Conservation (phyloP, 106 monocot genomes). For the Apostasia ramifera region DNA sequence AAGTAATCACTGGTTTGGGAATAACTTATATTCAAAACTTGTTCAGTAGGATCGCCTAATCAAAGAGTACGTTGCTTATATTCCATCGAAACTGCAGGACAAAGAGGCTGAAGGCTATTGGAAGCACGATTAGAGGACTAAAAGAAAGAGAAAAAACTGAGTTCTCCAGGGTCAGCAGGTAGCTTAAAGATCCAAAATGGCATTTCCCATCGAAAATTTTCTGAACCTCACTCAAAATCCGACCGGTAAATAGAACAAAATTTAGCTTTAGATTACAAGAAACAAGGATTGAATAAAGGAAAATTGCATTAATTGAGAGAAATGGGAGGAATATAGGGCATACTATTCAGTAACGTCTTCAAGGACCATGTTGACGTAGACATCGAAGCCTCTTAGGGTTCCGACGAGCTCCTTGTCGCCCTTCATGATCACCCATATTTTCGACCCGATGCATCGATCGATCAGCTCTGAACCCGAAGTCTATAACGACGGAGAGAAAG, state of each 20-base stretch:
- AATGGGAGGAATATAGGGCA: neutral
- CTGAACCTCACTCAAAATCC: no score
- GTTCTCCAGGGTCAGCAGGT: no score
- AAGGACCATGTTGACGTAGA: constrained; percentile 99
- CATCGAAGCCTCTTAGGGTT: constrained; percentile 91
- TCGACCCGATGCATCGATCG: constrained; percentile 95
- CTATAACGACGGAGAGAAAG: neutral
- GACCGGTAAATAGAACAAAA: neutral
- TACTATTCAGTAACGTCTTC: constrained; percentile 99
- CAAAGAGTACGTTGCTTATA: no score
- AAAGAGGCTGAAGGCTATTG: no score
- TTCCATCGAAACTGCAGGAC: no score
- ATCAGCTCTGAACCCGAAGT: constrained; percentile 60
- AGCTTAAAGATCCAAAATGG: no score
- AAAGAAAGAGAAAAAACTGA: no score
- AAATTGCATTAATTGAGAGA: neutral
- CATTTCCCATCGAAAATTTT: no score
- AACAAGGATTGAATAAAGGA: neutral
- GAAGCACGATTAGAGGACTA: no score
- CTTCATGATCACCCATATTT: constrained; percentile 99
- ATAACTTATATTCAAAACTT: no score
- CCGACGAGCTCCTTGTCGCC: constrained; percentile 99
- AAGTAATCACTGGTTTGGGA: no score
- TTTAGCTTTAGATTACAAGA: neutral
- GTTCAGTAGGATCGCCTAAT: no score